Evolutionary conservation across 306 rosid genomes (phyloP), one percentile per base, ranked within the genome.

Genomic region (Castanospermum australe): DNA sequence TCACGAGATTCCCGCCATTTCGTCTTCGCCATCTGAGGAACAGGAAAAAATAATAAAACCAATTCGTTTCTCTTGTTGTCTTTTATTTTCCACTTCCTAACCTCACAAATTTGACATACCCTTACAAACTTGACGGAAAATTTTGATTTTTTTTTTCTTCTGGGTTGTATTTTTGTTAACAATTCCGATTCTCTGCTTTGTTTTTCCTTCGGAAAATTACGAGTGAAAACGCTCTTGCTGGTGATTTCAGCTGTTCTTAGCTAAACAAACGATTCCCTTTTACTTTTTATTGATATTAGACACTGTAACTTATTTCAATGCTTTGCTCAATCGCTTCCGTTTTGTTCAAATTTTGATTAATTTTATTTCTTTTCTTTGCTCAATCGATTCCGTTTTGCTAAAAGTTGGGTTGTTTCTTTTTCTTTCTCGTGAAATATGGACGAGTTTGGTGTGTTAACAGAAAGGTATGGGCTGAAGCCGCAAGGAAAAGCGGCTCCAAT

Each of bases 401-500:
- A 39, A 32, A 21, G n/a, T n/a, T n/a, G n/a, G n/a, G n/a, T n/a
- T n/a, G n/a, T n/a, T n/a, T n/a, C n/a, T 41, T 52, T 44, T 33
- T 47, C 13, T 25, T 64, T 50, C 25, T 15, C 77, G 39, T 59
- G 39, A 18, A 2, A 66, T 20, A 95, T 95, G 99, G 99, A 95
- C 84, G 91, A 95, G 73, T 95, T 95, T 35, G 98, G 96, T 6
- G 97, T 95, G 30, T 83, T 95, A 17, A 95, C 99, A 2, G 89
- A 91, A 78, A 73, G 87, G 47, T 90, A 41, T 59, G 99, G 98
- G 14, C 81, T 94, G 88, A 94, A 90, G 54, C 96, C 94, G 5
- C 98, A 92, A 75, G 98, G 97, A 8, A 92, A 90, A 84, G 67
- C 90, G 59, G 97, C 96, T 67, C 98, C 98, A 17, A 94, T 94